Percentiles rank a stretch among this genome's conserved stretches.
Conservation (phyloP, 768 basidiomycete species). For the Kwoniella sp. region DNA sequence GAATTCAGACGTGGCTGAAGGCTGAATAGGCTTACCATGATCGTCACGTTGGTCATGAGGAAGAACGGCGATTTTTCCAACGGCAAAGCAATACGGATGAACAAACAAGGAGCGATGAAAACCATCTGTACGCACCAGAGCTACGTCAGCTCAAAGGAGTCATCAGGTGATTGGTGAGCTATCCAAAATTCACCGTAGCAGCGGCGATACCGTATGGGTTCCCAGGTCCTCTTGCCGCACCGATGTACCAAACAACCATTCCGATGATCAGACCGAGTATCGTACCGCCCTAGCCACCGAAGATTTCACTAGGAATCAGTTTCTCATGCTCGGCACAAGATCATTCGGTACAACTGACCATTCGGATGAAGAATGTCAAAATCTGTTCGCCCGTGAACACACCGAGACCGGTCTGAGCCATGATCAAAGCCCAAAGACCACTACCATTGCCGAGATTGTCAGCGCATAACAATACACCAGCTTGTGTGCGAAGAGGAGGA, state of each 20-base stretch:
- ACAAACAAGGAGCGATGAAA: constrained; percentile 61
- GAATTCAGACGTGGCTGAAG: neutral
- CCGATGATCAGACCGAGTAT: constrained; percentile 46
- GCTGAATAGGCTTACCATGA: constrained; percentile 52
- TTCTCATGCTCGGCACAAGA: no score
- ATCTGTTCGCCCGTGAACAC: constrained; percentile 66
- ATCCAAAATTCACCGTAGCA: constrained; percentile 52
- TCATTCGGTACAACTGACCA: constrained; percentile 58
- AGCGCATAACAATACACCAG: constrained; percentile 54
- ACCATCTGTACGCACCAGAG: constrained; percentile 49
- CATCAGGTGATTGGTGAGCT: neutral
- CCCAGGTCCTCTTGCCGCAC: constrained; percentile 59
- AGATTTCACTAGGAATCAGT: neutral
- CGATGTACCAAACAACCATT: constrained; percentile 55
- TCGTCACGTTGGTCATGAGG: constrained; percentile 54
- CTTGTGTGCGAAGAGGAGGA: neutral
- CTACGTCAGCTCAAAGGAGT: neutral
- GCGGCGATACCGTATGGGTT: constrained; percentile 64
- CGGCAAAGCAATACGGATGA: constrained; percentile 61
- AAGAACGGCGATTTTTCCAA: constrained; percentile 36
- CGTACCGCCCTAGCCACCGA: constrained; percentile 37
- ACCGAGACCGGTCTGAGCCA: constrained; percentile 65
- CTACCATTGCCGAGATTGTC: no score
- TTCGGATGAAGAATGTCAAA: constrained; percentile 59
- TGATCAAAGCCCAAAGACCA: constrained; percentile 65